phyloP scores from a whole-genome alignment of 352 stramenopile genomes.

The Aphanomyces stellatus region DNA sequence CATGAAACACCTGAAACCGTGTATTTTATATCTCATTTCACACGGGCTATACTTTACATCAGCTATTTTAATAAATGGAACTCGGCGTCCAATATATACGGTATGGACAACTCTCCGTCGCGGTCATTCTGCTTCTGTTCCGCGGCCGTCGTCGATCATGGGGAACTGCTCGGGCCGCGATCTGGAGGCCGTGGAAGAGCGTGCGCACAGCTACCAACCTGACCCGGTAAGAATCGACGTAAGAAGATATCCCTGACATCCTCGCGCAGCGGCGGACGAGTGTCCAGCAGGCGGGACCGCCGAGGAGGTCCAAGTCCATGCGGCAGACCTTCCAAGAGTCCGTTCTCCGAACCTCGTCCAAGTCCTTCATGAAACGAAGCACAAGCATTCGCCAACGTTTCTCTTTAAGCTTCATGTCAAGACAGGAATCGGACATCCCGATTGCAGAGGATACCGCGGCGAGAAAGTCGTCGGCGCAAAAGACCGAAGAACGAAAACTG shows the following conservation, averaged over 20 bases:
- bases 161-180: conserved; percentile 2
- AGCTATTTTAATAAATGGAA: no score
- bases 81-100: no score
- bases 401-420: conserved; percentile 8
- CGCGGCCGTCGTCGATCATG: not conserved
- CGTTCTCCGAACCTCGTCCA: not conserved
- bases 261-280: no score
- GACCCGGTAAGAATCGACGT: no score
- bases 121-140: not conserved
- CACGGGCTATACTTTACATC: no score
- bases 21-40: not conserved
- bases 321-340: not conserved
- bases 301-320: not conserved
- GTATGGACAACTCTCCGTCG: not conserved
- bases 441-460: not conserved
- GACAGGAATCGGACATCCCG: conserved; percentile 14
- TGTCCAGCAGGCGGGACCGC: not conserved
- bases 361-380: conserved; percentile 1
- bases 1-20: not conserved
- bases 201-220: no score
- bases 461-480: not conserved
- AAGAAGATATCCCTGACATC: no score
- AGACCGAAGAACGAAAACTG: not conserved
- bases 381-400: not conserved
- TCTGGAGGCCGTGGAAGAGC: not conserved